A percentile compares a stretch with the other conserved stretches of the same genome.
Evolutionary conservation across 805 yeast genomes (phyloP).

Genomic region (Lachancea thermotolerans): DNA sequence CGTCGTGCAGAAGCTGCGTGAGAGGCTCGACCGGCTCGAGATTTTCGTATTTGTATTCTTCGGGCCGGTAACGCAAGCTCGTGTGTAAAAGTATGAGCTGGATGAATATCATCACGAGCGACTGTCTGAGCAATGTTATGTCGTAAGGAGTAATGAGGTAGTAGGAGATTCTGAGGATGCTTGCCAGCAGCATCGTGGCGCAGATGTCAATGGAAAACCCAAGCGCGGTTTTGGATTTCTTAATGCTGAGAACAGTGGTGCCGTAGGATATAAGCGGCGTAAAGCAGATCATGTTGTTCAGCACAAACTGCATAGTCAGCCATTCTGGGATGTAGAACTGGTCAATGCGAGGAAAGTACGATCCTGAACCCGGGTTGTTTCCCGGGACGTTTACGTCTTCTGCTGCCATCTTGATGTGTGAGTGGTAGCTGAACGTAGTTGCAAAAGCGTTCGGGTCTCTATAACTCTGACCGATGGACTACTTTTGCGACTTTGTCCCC

Average conservation of each 20-base stretch:
- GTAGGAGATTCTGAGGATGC: conserved; percentile 66
- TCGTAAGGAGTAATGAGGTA: conserved; percentile 79
- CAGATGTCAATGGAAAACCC: conserved; percentile 93
- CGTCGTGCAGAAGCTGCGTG: conserved; percentile 25
- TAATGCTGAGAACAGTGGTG: conserved; percentile 66
- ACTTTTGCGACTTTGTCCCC: too few species aligned
- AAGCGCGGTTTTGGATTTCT: conserved; percentile 52
- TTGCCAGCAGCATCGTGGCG: conserved; percentile 80
- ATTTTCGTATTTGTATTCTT: conserved; percentile 34
- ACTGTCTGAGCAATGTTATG: conserved; percentile 67
- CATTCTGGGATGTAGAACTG: conserved; percentile 44
- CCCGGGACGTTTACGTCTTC: neutral
- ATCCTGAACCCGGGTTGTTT: conserved; percentile 5
- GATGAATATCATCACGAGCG: conserved; percentile 76
- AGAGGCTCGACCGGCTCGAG: conserved; percentile 33
- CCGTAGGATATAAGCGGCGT: conserved; percentile 88
- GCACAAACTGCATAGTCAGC: conserved; percentile 48
- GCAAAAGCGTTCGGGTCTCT: too few species aligned
- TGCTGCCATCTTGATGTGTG: neutral
- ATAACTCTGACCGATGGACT: too few species aligned
- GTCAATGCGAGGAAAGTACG: conserved; percentile 34
- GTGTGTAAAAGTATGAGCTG: conserved; percentile 60
- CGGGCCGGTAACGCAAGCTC: conserved; percentile 53
- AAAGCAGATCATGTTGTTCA: conserved; percentile 62
- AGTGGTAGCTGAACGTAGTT: too few species aligned